These are phyloP conservation scores for Pseudogymnoascus pannorum DNA, from an alignment of 2,329 filamentous ascomycete species.

Conservation along the genomic window DNA sequence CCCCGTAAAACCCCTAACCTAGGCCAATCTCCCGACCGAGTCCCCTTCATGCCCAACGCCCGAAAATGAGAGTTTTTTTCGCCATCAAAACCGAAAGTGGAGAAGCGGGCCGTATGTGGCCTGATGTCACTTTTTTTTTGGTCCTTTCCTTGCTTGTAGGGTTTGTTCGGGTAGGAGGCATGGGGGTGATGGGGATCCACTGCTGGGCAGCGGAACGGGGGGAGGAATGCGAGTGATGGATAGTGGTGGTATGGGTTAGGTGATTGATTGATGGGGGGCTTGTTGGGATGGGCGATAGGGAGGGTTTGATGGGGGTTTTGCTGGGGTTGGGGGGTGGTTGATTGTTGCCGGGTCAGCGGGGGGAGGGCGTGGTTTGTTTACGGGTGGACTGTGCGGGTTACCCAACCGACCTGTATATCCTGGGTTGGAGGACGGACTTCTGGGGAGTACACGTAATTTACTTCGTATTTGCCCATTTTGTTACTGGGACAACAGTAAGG, in stretches of 20 bases:
- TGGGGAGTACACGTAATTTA: no score
- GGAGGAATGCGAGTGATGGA: not conserved
- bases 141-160: not conserved
- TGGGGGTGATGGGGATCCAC: not conserved
- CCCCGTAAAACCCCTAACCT: no score
- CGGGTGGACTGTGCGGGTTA: not conserved
- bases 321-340: not conserved
- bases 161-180: not conserved
- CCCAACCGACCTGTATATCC: not conserved
- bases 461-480: not conserved
- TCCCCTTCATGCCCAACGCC: not conserved
- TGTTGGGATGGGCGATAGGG: not conserved
- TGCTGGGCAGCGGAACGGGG: no score
- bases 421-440: no score
- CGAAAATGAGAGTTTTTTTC: not conserved
- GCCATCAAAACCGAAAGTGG: not conserved
- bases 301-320: not conserved
- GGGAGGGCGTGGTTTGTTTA: not conserved
- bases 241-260: not conserved
- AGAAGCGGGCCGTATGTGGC: not conserved
- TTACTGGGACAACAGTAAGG: not conserved
- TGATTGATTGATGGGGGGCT: not conserved
- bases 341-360: not conserved
- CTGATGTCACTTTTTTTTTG: constrained; percentile 1
- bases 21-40: not conserved